Evolutionary conservation across 441 rosid genomes (phyloP), one percentile per base, ranked within the genome.

Genomic region (Adansonia rubrostipa): DNA sequence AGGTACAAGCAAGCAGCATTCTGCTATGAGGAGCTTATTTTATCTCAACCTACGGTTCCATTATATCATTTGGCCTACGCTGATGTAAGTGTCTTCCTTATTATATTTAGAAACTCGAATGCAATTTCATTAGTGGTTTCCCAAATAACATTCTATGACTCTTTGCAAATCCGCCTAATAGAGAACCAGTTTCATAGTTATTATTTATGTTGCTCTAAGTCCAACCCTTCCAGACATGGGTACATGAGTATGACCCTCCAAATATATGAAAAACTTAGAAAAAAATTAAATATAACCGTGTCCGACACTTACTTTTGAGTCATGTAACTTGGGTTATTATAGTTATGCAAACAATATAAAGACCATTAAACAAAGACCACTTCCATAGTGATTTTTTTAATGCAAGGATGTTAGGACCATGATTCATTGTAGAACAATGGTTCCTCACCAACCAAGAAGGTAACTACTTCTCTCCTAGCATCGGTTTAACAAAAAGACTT

Each of bases 1-100:
- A 96, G 99, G 99, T 96, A 92, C 87, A 96, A 94, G 84, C 99
- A 96, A 87, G 98, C 99, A 47, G 96, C 93, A 11, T 96, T 94
- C 85, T 96, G 99, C 90, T 94, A 93, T 73, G 99, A 96, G 84
- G 99, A 96, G 85, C 90, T 97, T 77, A 89, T 97, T 75, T 71
- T 97, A 79, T 84, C 91, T 60, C 97, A 92, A 79, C 98, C 98
- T 14, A 93, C 91, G 3, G 89, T 89, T 81, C 93, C 98, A 1
- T 79, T 94, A 50, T 87, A 92, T 85, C 99, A 94, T 85, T 80
- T 94, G 72, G 87, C 94, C 75, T 93, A 93, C 86, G 99, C 98
- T 68, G 98, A 94, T 85, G 99, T 97, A 81, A 87, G 94, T 61
- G 40, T 60, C 73, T 82, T 61, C 20, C 63, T 62, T 51, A 5